phyloP scores from a whole-genome alignment of 441 rosid genomes.

The Croton setiger region DNA sequence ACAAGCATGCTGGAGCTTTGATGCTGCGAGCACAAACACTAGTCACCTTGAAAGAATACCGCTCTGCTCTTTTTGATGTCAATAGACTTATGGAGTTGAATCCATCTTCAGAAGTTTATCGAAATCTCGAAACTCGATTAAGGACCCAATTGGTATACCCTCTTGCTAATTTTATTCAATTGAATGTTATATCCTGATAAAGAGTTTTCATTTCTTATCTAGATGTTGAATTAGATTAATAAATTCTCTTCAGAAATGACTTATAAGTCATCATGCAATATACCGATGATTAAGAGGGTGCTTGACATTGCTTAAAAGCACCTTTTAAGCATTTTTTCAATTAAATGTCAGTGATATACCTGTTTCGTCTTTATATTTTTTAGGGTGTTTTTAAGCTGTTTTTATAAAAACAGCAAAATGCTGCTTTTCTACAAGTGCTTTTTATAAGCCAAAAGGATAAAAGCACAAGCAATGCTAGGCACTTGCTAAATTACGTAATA shows the following conservation, averaged over 20 bases:
- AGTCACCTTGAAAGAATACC: constrained; percentile 75
- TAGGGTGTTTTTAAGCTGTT: too few species aligned
- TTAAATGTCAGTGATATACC: too few species aligned
- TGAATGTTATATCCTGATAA: not conserved
- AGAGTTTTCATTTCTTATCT: not conserved
- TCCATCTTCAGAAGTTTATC: constrained; percentile 81
- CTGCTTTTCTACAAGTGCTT: too few species aligned
- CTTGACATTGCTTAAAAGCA: too few species aligned
- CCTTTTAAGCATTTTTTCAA: too few species aligned
- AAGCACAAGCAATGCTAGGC: too few species aligned
- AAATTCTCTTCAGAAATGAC: not conserved
- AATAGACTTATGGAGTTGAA: constrained; percentile 74
- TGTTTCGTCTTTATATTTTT: too few species aligned
- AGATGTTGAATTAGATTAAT: not conserved
- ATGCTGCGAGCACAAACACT: constrained; percentile 91
- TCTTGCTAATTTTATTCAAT: not conserved
- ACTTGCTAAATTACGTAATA: too few species aligned
- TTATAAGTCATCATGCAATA: too few species aligned
- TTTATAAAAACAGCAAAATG: too few species aligned
- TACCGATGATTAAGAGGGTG: too few species aligned
- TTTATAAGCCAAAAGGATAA: too few species aligned
- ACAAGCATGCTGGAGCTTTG: constrained; percentile 79
- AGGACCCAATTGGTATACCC: constrained; percentile 75
- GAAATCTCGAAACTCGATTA: constrained; percentile 71
- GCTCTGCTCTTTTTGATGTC: constrained; percentile 85